A percentile compares a stretch with the other conserved stretches of the same genome.
phyloP scores from a whole-genome alignment of 306 rosid species.

The peach (Prunus persica) region DNA sequence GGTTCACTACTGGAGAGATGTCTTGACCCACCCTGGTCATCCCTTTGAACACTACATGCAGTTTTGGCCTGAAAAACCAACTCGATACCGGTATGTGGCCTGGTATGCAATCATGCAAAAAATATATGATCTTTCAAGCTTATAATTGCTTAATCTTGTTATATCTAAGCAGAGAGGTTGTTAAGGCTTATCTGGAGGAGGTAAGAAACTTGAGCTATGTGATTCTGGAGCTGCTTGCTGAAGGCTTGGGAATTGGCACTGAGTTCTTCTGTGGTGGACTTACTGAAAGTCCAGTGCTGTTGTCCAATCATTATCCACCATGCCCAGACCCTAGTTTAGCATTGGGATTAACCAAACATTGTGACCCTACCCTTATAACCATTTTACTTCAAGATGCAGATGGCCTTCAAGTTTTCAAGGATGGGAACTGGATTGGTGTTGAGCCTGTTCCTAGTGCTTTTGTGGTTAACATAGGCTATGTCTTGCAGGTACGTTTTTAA shows the following conservation, averaged over 20 bases:
- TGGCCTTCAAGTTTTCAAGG: slow-evolving; percentile 56
- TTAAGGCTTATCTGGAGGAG: slow-evolving; percentile 35
- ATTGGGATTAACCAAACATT: slow-evolving; percentile 54
- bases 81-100: slow-evolving; percentile 34
- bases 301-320: slow-evolving; percentile 64
- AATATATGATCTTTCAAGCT: no score
- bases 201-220: slow-evolving; percentile 31
- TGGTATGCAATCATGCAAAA: no score
- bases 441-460: slow-evolving; percentile 33
- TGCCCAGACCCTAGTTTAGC: slow-evolving; percentile 78
- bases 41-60: slow-evolving; percentile 42
- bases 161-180: slow-evolving; percentile 44
- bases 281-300: slow-evolving; percentile 34
- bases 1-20: slow-evolving; percentile 68
- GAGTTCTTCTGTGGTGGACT: slow-evolving; percentile 43
- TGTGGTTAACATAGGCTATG: slow-evolving; percentile 38
- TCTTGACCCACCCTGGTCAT: slow-evolving; percentile 55
- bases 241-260: slow-evolving; percentile 48
- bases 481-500: slow-evolving; percentile 28
- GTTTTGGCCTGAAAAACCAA: slow-evolving; percentile 74
- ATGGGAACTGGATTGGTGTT: slow-evolving; percentile 42
- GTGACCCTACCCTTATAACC: slow-evolving; percentile 60
- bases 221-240: slow-evolving; percentile 54
- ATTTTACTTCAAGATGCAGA: slow-evolving; percentile 53
- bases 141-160: no score